A percentile compares a stretch with the other conserved stretches of the same genome.
phyloP scores from a whole-genome alignment of 768 basidiomycete species.

The Mycena filopes region DNA sequence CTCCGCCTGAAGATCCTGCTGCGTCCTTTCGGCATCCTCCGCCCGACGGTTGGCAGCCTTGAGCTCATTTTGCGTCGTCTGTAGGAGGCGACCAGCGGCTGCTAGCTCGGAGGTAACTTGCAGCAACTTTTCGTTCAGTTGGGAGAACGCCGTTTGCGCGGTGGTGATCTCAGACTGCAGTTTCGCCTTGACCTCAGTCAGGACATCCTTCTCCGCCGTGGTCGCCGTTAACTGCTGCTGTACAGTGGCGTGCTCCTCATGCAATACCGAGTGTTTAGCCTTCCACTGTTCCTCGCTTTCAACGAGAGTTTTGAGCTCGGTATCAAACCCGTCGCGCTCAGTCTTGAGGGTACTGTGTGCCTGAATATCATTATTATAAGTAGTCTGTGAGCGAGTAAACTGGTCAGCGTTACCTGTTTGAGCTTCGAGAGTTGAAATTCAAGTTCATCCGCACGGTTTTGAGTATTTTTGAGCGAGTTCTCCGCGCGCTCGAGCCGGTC shows the following conservation, averaged over 20 bases:
- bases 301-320: conserved; percentile 52
- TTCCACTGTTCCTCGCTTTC: conserved; percentile 61
- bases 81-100: conserved; percentile 64
- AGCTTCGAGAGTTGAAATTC: conserved; percentile 85
- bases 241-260: conserved; percentile 49
- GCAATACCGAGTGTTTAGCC: conserved; percentile 58
- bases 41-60: conserved; percentile 72
- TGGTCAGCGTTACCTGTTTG: conserved; percentile 65
- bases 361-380: conserved; percentile 49
- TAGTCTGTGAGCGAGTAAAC: conserved; percentile 17
- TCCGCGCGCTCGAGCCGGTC: conserved; percentile 83
- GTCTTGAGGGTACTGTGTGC: conserved; percentile 64
- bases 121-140: conserved; percentile 69
- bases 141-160: conserved; percentile 56
- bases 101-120: conserved; percentile 65
- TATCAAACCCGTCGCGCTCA: conserved; percentile 68
- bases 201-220: conserved; percentile 56
- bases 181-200: conserved; percentile 60
- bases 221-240: conserved; percentile 56
- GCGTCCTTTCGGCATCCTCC: conserved; percentile 77
- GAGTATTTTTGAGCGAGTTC: conserved; percentile 77
- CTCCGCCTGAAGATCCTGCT: conserved; percentile 80
- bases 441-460: conserved; percentile 84
- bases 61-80: conserved; percentile 73
- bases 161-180: conserved; percentile 60